Base-by-base conservation (phyloP, 106 monocot genomes). In the Dendrobium nobile region DNA sequence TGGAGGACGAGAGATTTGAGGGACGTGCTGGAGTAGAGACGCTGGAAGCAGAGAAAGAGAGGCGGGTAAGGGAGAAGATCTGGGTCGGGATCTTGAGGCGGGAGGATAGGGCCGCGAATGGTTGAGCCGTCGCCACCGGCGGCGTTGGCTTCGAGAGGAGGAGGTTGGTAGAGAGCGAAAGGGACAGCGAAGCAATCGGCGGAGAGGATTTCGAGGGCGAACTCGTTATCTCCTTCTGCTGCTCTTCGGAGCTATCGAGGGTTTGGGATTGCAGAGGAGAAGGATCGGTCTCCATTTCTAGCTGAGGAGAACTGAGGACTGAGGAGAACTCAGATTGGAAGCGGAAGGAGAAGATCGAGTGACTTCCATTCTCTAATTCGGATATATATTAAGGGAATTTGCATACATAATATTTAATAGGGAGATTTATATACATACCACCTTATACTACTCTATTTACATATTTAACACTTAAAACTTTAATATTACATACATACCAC, bases 51-150 rank as follows among this genome's bases (percentile, higher is more conserved):
- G 83, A 67, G 31, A 82, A 24, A 77, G 80, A 75, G 73, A 87
- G 51, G 13, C 79, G 73, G 10, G 83, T 47, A 59, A 85, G 59
- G 27, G 88, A 68, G 44, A 86, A 75, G 86, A 88, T 84, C 54
- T 85, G 89, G 24, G 92, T 82, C 77, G 89, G 90, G 76, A 89
- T 89, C 64, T 82, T 87, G 86, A 91, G 40, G 41, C 82, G 77
- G 80, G 93, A 75, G 41, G 84, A 68, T 79, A 90, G 70, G 41
- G 84, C 77, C 77, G 81, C 84, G 82, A 88, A 75, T 77, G 85
- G 75, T 11, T 74, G 75, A 77, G 80, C 67, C 44, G 75, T 41
- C 19, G 80, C 72, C 77, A 83, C 65, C 33, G 77, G 47, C 61
- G 65, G 59, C 80, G 76, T 22, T 10, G 78, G 75, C 31, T 75